Evolutionary conservation across 2,329 filamentous ascomycete genomes (phyloP).

Genomic region (Xylaria sp.): DNA sequence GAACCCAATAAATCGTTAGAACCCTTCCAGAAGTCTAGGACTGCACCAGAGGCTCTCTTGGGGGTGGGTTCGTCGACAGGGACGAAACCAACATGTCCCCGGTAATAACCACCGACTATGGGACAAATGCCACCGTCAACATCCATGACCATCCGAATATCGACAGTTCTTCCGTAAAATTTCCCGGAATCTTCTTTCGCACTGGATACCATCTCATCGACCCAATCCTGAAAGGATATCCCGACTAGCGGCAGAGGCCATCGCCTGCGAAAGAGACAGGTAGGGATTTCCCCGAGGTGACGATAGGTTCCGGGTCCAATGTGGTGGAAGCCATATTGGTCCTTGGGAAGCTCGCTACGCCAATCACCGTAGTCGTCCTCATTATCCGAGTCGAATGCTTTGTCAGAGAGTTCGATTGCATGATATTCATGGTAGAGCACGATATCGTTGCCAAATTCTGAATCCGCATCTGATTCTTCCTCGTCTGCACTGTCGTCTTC

Average conservation of each 20-base stretch:
- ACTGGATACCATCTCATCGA: not conserved
- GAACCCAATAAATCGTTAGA: not conserved
- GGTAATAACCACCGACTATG: not conserved
- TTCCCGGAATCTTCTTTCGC: not conserved
- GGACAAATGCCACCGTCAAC: not conserved
- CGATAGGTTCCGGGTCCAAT: not conserved
- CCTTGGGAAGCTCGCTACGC: not conserved
- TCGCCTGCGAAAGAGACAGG: too few species aligned
- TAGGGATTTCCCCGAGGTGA: not conserved
- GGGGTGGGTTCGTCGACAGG: not conserved
- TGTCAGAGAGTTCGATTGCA: not conserved
- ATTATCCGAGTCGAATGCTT: not conserved
- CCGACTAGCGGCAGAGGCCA: not conserved
- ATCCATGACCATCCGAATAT: constrained; percentile 4
- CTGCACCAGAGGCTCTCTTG: not conserved
- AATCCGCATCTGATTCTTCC: not conserved
- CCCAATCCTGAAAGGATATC: not conserved
- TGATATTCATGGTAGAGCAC: not conserved
- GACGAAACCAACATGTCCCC: not conserved
- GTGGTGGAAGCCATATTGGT: constrained; percentile 3
- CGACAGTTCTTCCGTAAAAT: not conserved
- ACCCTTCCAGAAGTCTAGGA: not conserved
- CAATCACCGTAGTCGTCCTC: too few species aligned
- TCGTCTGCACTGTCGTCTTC: not conserved
- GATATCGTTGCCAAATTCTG: not conserved